phyloP scores from a whole-genome alignment of 805 yeast species.

The Saturnispora dispora region DNA sequence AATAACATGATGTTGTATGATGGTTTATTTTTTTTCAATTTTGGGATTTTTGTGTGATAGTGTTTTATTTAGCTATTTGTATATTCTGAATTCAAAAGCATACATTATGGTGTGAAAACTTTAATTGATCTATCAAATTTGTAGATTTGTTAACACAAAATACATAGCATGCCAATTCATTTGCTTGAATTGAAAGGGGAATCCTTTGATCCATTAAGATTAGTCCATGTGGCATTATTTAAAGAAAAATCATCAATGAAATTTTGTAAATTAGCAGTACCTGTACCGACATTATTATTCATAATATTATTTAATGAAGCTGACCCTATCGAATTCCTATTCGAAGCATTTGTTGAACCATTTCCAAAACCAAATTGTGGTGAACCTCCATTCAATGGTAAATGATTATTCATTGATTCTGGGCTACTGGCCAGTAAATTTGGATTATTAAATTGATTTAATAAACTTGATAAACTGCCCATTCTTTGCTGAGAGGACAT shows the following conservation, averaged over 20 bases:
- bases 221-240: slow-evolving; percentile 4
- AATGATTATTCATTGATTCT: slow-evolving; percentile 1
- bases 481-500: slow-evolving; percentile 3
- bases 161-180: neutral
- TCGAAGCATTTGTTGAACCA: neutral
- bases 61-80: neutral
- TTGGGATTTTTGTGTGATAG: neutral
- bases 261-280: neutral
- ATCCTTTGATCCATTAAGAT: slow-evolving; percentile 1
- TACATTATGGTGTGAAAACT: neutral
- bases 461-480: slow-evolving; percentile 4
- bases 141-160: neutral
- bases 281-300: neutral
- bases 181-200: neutral
- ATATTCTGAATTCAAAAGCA: neutral
- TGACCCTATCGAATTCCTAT: slow-evolving; percentile 8
- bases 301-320: slow-evolving; percentile 1
- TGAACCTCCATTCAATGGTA: neutral
- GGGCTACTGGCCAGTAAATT: slow-evolving; percentile 1
- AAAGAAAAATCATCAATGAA: slow-evolving; percentile 7
- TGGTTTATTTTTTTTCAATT: neutral
- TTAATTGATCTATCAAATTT: neutral
- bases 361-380: slow-evolving; percentile 1
- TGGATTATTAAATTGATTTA: slow-evolving; percentile 3
- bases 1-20: neutral